Conservation (phyloP, 495 filamentous ascomycete species). For the Aspergillus baeticus region DNA sequence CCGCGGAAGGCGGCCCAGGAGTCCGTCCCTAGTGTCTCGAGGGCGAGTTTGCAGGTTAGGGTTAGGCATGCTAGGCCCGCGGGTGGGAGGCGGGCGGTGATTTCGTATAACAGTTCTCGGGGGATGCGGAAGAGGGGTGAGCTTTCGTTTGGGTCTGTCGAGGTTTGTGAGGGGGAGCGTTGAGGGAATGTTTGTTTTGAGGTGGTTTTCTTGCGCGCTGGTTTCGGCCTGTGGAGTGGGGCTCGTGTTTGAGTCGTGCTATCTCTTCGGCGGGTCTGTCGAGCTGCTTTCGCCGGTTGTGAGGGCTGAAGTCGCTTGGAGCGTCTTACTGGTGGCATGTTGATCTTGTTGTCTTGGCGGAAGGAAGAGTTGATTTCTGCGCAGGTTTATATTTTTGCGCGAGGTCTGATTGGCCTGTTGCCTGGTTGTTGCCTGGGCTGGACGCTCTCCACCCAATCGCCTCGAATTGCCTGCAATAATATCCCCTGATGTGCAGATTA, state of each 20-base stretch:
- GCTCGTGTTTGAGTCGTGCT: too few species aligned
- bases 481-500: too few species aligned
- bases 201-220: too few species aligned
- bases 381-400: background rate
- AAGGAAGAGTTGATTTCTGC: background rate
- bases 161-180: too few species aligned
- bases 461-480: too few species aligned
- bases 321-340: too few species aligned
- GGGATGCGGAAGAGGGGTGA: background rate
- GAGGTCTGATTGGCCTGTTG: background rate
- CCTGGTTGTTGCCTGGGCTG: background rate
- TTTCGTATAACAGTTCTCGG: conserved; percentile 6
- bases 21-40: background rate
- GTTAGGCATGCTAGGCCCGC: background rate
- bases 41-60: conserved; percentile 11
- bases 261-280: too few species aligned
- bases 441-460: too few species aligned
- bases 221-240: background rate
- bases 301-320: too few species aligned
- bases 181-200: too few species aligned
- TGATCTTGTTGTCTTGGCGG: background rate
- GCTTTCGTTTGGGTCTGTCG: conserved; percentile 2
- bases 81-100: background rate
- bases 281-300: too few species aligned
- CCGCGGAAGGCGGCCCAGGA: background rate